phyloP scores from a whole-genome alignment of 306 rosid species.

The Canavalia gladiata region DNA sequence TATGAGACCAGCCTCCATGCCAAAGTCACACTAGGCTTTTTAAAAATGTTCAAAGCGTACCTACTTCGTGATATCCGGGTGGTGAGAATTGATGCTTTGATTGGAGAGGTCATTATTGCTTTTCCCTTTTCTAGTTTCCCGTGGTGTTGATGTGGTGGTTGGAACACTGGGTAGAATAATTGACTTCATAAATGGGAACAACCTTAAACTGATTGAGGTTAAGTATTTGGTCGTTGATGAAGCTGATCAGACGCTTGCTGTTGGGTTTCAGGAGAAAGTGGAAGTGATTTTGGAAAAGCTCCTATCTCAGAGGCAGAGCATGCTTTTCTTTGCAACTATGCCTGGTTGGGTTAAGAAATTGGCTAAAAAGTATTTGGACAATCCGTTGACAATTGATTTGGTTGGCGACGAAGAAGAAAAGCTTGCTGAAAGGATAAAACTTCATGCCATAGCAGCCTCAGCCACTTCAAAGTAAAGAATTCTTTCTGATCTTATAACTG shows the following conservation, averaged over 20 bases:
- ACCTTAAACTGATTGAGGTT: conserved; percentile 84
- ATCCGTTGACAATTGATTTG: conserved; percentile 96
- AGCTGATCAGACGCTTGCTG: conserved; percentile 99
- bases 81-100: no score
- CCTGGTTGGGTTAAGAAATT: conserved; percentile 94
- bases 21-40: no score
- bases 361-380: conserved; percentile 83
- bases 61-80: no score
- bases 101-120: no score
- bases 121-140: no score
- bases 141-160: conserved; percentile 98
- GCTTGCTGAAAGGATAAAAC: conserved; percentile 98
- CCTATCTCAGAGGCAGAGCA: conserved; percentile 83
- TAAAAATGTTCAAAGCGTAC: no score
- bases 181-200: conserved; percentile 87
- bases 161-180: conserved; percentile 98
- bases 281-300: conserved; percentile 82
- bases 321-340: conserved; percentile 99
- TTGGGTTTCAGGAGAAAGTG: conserved; percentile 98
- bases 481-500: conserved; percentile 94
- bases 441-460: conserved; percentile 85
- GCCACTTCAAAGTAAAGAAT: conserved; percentile 87
- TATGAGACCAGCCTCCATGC: no score
- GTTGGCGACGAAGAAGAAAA: conserved; percentile 97
- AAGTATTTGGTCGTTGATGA: conserved; percentile 91